A percentile compares a stretch with the other conserved stretches of the same genome.
Conservation (phyloP, 2,329 filamentous ascomycete genomes). For the Neofusicoccum ribis region DNA sequence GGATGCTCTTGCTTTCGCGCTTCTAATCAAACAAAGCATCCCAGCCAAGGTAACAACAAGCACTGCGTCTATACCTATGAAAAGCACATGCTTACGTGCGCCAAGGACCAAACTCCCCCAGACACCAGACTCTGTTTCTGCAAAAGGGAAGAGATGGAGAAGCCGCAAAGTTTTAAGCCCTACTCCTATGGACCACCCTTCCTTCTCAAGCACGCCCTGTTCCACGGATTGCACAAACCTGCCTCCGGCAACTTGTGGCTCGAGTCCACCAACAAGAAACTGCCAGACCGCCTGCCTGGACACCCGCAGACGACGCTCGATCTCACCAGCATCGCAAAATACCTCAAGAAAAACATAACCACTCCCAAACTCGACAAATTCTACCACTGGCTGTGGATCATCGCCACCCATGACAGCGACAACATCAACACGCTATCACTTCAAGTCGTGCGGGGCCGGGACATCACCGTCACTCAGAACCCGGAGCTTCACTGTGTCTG, state of each 20-base stretch:
- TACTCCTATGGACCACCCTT: not conserved
- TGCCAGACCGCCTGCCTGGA: slow-evolving; percentile 27
- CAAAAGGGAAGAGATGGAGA: not conserved
- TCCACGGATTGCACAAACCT: slow-evolving; percentile 1
- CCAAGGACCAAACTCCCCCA: not conserved
- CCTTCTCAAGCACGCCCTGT: not conserved
- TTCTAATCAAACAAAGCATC: not conserved
- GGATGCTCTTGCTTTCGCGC: not conserved
- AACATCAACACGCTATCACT: slow-evolving; percentile 23
- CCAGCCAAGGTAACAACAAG: not conserved
- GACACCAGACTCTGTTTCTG: not conserved
- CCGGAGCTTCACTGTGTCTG: slow-evolving; percentile 26
- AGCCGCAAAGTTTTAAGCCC: not conserved
- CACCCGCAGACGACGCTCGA: not conserved
- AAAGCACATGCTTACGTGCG: too few species aligned
- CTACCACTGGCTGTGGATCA: slow-evolving; percentile 8
- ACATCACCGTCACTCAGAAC: slow-evolving; percentile 26
- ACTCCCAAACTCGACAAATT: slow-evolving; percentile 2
- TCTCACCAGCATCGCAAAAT: slow-evolving; percentile 54
- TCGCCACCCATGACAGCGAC: not conserved
- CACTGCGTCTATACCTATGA: not conserved
- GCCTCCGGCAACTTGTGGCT: not conserved
- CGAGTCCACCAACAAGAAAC: not conserved
- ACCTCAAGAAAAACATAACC: not conserved
- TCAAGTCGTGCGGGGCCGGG: slow-evolving; percentile 25